A percentile compares a stretch with the other conserved stretches of the same genome.
phyloP scores from a whole-genome alignment of 1,284 basidiomycete species.

The Psilocybe mexicana region DNA sequence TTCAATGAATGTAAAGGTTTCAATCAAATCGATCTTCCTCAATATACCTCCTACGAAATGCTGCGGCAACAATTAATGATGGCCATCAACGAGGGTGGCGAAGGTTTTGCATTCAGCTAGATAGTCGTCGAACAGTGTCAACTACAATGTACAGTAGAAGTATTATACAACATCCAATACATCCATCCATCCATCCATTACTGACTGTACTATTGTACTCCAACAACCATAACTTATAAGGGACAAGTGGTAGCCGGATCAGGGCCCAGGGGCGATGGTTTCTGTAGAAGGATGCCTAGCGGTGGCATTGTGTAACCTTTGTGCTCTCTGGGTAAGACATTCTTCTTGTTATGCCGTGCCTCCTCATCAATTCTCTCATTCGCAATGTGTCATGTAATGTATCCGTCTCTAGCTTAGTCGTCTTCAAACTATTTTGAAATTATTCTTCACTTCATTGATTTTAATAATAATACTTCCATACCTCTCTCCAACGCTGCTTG shows the following conservation, averaged over 20 bases:
- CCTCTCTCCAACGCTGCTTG: too few species aligned
- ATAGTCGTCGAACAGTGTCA: not conserved
- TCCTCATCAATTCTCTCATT: too few species aligned
- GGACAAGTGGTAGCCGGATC: conserved; percentile 1
- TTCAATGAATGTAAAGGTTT: conserved; percentile 51
- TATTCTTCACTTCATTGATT: too few species aligned
- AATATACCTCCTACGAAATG: conserved; percentile 93
- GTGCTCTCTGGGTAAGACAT: too few species aligned
- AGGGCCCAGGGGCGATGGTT: not conserved
- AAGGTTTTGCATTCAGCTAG: conserved; percentile 81
- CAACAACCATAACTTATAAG: not conserved
- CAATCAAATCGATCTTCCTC: conserved; percentile 87
- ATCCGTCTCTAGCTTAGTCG: too few species aligned
- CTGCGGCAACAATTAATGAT: conserved; percentile 84
- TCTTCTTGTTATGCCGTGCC: too few species aligned
- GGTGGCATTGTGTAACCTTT: too few species aligned
- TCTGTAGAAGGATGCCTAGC: too few species aligned
- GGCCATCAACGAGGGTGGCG: conserved; percentile 92
- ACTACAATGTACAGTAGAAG: conserved; percentile 14
- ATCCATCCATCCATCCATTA: not conserved
- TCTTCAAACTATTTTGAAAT: too few species aligned
- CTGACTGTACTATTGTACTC: too few species aligned
- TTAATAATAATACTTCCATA: too few species aligned
- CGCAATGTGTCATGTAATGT: too few species aligned
- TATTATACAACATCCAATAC: conserved; percentile 6